phyloP scores from a whole-genome alignment of 768 basidiomycete species.

The Naematelia aurantialba region DNA sequence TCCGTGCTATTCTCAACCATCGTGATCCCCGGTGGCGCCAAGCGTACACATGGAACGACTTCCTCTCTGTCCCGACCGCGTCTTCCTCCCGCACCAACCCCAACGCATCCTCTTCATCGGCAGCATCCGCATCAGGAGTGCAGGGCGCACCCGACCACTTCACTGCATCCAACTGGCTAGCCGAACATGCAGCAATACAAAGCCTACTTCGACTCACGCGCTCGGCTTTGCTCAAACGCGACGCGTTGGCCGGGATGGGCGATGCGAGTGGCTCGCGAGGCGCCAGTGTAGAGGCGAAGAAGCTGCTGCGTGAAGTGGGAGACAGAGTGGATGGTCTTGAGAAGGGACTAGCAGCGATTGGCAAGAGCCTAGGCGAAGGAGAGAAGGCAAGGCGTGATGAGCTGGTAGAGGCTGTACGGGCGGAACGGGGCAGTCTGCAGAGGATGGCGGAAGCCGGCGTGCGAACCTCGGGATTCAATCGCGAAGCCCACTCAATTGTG shows the following conservation, averaged over 20 bases:
- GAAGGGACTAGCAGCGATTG: slow-evolving; percentile 64
- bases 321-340: slow-evolving; percentile 65
- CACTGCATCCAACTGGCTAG: slow-evolving; percentile 66
- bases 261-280: slow-evolving; percentile 72
- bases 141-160: slow-evolving; percentile 17
- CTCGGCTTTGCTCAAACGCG: slow-evolving; percentile 78
- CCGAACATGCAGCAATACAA: slow-evolving; percentile 78
- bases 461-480: slow-evolving; percentile 52
- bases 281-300: slow-evolving; percentile 75
- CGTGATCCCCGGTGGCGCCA: slow-evolving; percentile 83
- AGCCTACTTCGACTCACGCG: slow-evolving; percentile 73
- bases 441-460: slow-evolving; percentile 76
- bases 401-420: slow-evolving; percentile 79
- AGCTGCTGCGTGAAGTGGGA: slow-evolving; percentile 40
- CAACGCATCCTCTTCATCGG: slow-evolving; percentile 11
- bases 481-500: neutral
- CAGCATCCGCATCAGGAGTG: slow-evolving; percentile 10
- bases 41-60: slow-evolving; percentile 71
- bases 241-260: slow-evolving; percentile 70
- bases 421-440: slow-evolving; percentile 83
- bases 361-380: slow-evolving; percentile 79
- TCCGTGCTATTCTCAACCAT: slow-evolving; percentile 76
- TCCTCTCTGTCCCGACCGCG: slow-evolving; percentile 69
- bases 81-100: neutral
- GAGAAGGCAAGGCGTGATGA: slow-evolving; percentile 84